phyloP scores from a whole-genome alignment of 495 filamentous ascomycete genomes.

The Pseudomonodictys pantanalensis region DNA sequence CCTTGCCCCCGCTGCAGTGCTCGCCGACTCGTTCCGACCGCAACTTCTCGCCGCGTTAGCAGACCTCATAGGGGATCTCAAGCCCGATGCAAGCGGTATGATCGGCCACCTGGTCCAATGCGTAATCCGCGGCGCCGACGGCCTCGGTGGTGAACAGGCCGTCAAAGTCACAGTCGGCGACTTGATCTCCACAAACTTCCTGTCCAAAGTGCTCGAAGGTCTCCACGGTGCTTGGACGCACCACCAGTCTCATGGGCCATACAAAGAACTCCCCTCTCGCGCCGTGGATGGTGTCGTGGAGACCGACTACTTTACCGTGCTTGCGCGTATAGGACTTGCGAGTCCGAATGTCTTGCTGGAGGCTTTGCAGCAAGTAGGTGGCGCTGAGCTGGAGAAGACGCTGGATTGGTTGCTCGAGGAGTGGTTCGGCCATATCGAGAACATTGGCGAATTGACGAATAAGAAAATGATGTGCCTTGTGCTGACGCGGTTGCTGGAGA shows the following conservation, averaged over 20 bases:
- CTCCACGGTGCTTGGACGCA: constrained; percentile 69
- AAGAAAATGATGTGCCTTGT: constrained; percentile 82
- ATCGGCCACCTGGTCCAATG: constrained; percentile 67
- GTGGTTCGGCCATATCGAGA: constrained; percentile 87
- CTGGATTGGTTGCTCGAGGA: constrained; percentile 73
- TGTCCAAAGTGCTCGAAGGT: constrained; percentile 64
- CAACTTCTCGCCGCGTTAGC: constrained; percentile 58
- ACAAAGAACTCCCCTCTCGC: constrained; percentile 50
- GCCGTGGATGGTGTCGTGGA: constrained; percentile 64
- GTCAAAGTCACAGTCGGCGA: constrained; percentile 61
- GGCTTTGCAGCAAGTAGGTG: constrained; percentile 49
- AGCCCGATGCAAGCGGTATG: constrained; percentile 62
- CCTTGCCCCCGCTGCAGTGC: constrained; percentile 71
- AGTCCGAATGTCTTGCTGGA: constrained; percentile 64
- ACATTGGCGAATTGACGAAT: constrained; percentile 67
- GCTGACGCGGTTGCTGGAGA: constrained; percentile 73
- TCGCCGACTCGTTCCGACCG: constrained; percentile 60
- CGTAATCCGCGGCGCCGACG: constrained; percentile 66
- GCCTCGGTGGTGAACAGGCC: constrained; percentile 63
- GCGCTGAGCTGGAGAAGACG: constrained; percentile 38
- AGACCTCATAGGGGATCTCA: constrained; percentile 56
- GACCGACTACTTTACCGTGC: constrained; percentile 78
- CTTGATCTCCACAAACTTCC: constrained; percentile 65
- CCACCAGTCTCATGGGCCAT: constrained; percentile 43
- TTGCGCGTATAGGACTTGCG: constrained; percentile 73